Base-by-base conservation (phyloP, 306 rosid species). In the Dalbergia oliveri region DNA sequence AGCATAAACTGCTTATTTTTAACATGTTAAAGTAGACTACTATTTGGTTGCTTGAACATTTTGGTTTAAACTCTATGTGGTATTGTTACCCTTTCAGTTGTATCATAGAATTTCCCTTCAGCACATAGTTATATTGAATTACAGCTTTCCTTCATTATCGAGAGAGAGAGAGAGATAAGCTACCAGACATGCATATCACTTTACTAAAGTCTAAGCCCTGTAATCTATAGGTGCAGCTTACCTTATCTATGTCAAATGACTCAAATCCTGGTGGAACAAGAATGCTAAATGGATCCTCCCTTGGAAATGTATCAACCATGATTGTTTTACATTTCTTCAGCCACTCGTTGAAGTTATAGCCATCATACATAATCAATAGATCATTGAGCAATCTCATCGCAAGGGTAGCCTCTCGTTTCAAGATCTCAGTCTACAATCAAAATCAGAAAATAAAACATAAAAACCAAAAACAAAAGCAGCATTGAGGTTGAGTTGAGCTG, bases 331-430 rank as follows among this genome's bases (percentile, higher is more conserved):
- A 90, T 58, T 90, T 90, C 82, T 87, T 95, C 80, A 93, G 88
- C 99, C 97, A 93, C 75, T 54, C 91, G 47, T 88, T 86, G 73
- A 90, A 86, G 62, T 91, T 83, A 81, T 80, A 71, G 47, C 94
- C 96, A 82, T 93, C 97, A 68, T 93, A 90, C 94, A 93, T 75
- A 61, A 87, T 86, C 91, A 95, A 83, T 72, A 95, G 98, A 66
- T 95, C 97, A 45, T 95, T 91, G 76, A 93, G 97, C 86, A 95
- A 80, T 88, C 91, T 88, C 99, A 91, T 95, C 57, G 98, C 96
- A 58, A 92, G 96, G 70, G 93, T 83, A 64, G 97, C 99, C 84
- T 90, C 99, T 45, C 81, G 85, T 86, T 91, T 95, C 88, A 91
- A 85, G 81, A 95, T 93, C 86, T 95, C 99, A 50, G 96, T 84